Evolutionary conservation across 2,329 filamentous ascomycete species (phyloP).

Genomic region (Alternaria sp.): DNA sequence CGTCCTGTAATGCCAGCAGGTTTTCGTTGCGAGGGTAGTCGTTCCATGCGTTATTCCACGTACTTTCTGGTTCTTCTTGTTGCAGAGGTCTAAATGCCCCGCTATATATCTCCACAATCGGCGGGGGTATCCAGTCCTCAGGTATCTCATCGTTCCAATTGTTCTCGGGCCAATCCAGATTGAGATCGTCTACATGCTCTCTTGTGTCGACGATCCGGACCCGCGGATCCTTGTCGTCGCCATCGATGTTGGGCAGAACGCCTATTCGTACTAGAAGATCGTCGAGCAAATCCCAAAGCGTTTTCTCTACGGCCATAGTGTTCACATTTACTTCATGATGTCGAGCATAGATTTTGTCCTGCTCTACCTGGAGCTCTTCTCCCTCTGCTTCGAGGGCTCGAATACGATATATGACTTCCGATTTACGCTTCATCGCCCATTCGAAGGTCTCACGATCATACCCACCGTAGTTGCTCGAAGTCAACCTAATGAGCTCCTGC

Average conservation of each 20-base stretch:
- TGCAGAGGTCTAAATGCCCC: not conserved
- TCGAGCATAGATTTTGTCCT: not conserved
- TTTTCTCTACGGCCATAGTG: not conserved
- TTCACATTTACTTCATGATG: not conserved
- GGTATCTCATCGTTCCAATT: not conserved
- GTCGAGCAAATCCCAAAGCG: not conserved
- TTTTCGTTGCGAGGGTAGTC: not conserved
- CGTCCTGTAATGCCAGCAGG: not conserved
- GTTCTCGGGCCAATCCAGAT: not conserved
- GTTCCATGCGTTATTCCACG: not conserved
- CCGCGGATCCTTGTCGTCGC: not conserved
- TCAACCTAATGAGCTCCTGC: too few species aligned
- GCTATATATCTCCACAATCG: too few species aligned
- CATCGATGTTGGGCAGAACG: not conserved
- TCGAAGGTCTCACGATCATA: too few species aligned
- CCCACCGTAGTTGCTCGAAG: too few species aligned
- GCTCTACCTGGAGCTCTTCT: too few species aligned
- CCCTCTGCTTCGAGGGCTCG: too few species aligned
- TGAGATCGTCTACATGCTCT: rapidly evolving
- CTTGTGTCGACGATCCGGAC: rapidly evolving
- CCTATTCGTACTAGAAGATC: not conserved
- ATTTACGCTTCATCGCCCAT: not conserved
- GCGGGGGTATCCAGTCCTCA: not conserved
- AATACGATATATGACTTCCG: not conserved
- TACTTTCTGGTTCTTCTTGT: not conserved